Evolutionary conservation across 2,329 filamentous ascomycete species (phyloP).

Genomic region (Fusarium sublunatum): DNA sequence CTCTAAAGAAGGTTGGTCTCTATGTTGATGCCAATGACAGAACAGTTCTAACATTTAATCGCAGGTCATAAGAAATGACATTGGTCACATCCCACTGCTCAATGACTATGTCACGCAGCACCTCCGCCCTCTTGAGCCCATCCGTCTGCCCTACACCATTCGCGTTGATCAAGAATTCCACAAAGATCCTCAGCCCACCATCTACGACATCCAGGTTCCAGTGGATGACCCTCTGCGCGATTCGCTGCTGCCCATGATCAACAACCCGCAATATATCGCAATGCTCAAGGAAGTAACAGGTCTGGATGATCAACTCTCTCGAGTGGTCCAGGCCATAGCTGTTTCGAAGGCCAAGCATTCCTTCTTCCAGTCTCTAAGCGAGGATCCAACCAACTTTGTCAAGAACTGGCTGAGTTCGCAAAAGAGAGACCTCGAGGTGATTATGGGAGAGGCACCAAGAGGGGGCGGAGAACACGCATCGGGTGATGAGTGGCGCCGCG

Average conservation of each 20-base stretch:
- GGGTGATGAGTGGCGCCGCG: conserved; percentile 76
- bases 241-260: conserved; percentile 72
- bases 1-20: conserved; percentile 76
- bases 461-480: conserved; percentile 66
- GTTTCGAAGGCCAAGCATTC: conserved; percentile 90
- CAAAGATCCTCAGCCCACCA: conserved; percentile 77
- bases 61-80: conserved; percentile 78
- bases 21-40: not conserved
- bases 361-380: conserved; percentile 82
- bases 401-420: conserved; percentile 91
- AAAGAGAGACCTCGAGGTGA: conserved; percentile 87
- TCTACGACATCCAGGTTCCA: conserved; percentile 89
- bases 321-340: conserved; percentile 83
- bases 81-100: conserved; percentile 86
- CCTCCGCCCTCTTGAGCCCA: conserved; percentile 80
- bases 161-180: conserved; percentile 89
- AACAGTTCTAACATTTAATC: conserved; percentile 40
- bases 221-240: conserved; percentile 84
- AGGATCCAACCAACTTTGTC: conserved; percentile 86
- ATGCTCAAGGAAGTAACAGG: conserved; percentile 80
- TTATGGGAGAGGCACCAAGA: conserved; percentile 82
- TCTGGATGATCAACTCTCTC: conserved; percentile 87
- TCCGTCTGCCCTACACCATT: conserved; percentile 91
- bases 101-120: conserved; percentile 83
- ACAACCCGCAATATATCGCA: conserved; percentile 75